A percentile compares a stretch with the other conserved stretches of the same genome.
Evolutionary conservation across 345 rosid genomes (phyloP).

Genomic region (Angophora floribunda): DNA sequence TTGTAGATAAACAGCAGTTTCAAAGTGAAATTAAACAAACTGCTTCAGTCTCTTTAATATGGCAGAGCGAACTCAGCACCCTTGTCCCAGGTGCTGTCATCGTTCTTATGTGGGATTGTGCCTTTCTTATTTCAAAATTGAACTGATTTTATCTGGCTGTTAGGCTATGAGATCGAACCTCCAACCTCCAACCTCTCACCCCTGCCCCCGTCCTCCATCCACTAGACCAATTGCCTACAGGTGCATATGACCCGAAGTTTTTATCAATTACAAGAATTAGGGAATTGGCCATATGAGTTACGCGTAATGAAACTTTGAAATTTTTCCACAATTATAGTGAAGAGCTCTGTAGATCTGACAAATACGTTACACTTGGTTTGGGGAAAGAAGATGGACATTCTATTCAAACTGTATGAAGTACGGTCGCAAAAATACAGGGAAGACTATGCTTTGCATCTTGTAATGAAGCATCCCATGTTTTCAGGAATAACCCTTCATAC

Average conservation of each 20-base stretch:
- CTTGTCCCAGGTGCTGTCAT: neutral
- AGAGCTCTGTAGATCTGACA: no score
- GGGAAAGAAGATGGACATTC: no score
- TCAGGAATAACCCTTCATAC: neutral
- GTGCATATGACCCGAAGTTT: neutral
- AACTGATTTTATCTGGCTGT: neutral
- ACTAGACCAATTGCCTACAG: neutral
- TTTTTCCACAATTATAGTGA: no score
- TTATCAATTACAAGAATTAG: neutral
- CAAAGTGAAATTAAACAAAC: no score
- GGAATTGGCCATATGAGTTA: neutral
- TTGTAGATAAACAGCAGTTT: no score
- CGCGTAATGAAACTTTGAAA: no score
- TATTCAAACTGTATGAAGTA: no score
- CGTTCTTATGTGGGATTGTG: neutral
- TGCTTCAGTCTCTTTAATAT: no score
- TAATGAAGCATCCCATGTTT: neutral
- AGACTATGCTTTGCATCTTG: neutral
- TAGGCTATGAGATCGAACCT: neutral
- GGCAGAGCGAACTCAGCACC: neutral
- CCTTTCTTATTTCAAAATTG: neutral
- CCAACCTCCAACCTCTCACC: neutral
- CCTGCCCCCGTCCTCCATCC: neutral
- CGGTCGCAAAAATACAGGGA: no score
- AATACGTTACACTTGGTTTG: no score